Base-by-base conservation (phyloP, 257 asterid species). In the Pogostemon cablin region DNA sequence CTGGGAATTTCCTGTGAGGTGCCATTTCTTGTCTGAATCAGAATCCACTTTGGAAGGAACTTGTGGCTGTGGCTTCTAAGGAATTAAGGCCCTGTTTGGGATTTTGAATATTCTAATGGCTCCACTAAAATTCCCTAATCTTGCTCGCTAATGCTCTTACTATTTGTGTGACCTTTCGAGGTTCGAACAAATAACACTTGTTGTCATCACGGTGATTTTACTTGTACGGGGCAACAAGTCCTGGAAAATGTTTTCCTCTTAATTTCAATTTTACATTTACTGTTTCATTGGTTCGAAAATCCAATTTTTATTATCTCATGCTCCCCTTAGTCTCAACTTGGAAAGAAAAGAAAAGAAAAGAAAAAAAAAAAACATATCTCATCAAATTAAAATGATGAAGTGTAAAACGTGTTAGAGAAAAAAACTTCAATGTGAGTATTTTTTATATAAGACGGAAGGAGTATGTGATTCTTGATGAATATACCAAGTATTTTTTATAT, bases 71-170 rank as follows among this genome's bases (percentile, higher is more conserved):
- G 84, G 80, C 56, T 56, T 74, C 67, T 42, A 46, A 54, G 68
- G 47, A 75, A 2, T 66, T 54, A 12, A 73, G 42, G 42, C 34
- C 38, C 8, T 64, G 20, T 71, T 50, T 58, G 20, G 69, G 72
- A 56, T 73, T 77, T 17, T 43, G 79, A 68, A 80, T 80, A 75
- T 80, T 68, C 81, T 41, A 72, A 56, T 75, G 76, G 77, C 71
- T 80, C 84, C 84, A 80, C 84, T 56, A 9, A 5, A 0, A 20
- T 20, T 20, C 25, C 25, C 25, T 20, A 20, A 20, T 20, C 25
- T 20, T 20, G 25, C 25, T 6, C n/a, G 37, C 12, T 35, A 56
- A 67, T 54, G 47, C 39, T 20, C 7, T 2, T 7, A 15, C 48
- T 44, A 17, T 70, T 52, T 5, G 2, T 35, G 54, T 79, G 80